These are phyloP conservation scores for Rhizophagus clarus DNA, from an alignment of 192 early-diverging fungal genomes.

Conservation along the genomic window DNA sequence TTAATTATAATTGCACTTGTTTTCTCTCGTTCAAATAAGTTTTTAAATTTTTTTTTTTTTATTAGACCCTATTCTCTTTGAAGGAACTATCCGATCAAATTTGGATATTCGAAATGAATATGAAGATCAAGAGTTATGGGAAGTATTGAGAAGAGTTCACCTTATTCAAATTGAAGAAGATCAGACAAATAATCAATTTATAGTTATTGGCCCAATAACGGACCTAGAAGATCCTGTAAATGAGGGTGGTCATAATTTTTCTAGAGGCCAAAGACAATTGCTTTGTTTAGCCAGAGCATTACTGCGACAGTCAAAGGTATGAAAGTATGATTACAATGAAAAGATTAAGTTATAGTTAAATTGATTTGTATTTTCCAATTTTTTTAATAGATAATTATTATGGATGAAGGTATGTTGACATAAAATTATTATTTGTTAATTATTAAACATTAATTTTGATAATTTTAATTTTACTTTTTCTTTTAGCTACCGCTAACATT, in stretches of 20 bases:
- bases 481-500: constrained; percentile 64
- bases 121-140: constrained; percentile 77
- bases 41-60: background rate
- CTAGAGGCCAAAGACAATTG: constrained; percentile 79
- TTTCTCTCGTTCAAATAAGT: background rate
- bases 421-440: background rate
- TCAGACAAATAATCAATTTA: constrained; percentile 24
- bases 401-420: constrained; percentile 48
- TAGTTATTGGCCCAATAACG: constrained; percentile 42
- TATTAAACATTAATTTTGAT: background rate
- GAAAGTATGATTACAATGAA: constrained; percentile 34
- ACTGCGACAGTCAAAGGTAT: constrained; percentile 64
- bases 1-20: background rate
- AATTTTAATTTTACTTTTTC: background rate
- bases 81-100: constrained; percentile 74
- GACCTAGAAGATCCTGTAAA: constrained; percentile 74
- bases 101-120: constrained; percentile 87
- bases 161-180: constrained; percentile 49
- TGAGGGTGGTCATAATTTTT: constrained; percentile 84
- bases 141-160: constrained; percentile 74
- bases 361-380: background rate
- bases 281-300: constrained; percentile 80
- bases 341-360: background rate
- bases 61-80: constrained; percentile 53
- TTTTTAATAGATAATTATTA: constrained; percentile 38